Base-by-base conservation (phyloP, 2,329 filamentous ascomycete genomes). In the Aspergillus oerlinghausenensis region DNA sequence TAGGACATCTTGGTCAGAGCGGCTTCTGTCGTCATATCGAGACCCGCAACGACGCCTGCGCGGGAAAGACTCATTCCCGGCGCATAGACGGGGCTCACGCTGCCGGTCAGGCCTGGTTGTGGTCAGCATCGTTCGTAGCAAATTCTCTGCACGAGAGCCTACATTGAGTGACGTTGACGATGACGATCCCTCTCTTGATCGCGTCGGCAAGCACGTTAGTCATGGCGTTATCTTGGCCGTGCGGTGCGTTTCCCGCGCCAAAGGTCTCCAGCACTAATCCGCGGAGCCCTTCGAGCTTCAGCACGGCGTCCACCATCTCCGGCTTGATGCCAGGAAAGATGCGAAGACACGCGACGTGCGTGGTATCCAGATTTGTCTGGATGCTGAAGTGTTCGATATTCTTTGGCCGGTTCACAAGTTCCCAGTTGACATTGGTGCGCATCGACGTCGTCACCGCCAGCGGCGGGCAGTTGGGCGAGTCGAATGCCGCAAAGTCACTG, bases 81-180 rank as follows among this genome's bases (percentile, higher is more conserved):
- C 1, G 88, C 88, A 74, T 91, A 92, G n/a, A 91, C 80, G 3
- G 88, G 88, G 51, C 85, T 89, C 21, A 91, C 88, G 66, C 88
- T 88, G 47, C 88, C 88, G 58, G 83, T 87, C 56, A 82, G 70
- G 61, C 77, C 77, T 79, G 57, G 11, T 50, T 40, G 26, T 11
- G 14, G 38, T 55, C 25, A 76, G 74, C 54, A 4, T 11, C 5
- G 7, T 21, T 49, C 72, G 71, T 61, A 78, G 75, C n/a, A 73
- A 67, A 73, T 63, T 59, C 68, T 74, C 3, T 21, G 42, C n/a
- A 8, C 21, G 19, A 72, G 61, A 67, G 75, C 64, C 87, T 82
- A 80, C 92, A 97, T 77, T 97, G 92, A 51, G 90, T 95, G 58
- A 97, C 87, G 70, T 95, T 96, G 63, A 96, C 90, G 58, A 97